Base-by-base conservation (phyloP, 306 rosid species). In the Begonia fuchsioides region DNA sequence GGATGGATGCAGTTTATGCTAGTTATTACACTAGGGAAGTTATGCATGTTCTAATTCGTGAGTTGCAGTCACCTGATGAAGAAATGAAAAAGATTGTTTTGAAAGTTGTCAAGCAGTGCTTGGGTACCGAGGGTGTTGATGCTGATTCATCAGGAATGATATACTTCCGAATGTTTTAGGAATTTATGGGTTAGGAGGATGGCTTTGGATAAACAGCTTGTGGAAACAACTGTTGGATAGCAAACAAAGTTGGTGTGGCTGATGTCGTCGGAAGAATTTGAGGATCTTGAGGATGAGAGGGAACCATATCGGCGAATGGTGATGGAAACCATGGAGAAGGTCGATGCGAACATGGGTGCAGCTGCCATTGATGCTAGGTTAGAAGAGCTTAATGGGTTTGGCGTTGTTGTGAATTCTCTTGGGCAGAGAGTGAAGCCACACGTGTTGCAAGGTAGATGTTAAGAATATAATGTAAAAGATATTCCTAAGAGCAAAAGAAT, bases 271-370 rank as follows among this genome's bases (percentile, higher is more conserved):
- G 94, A 14, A 71, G 96, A 62, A 74, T 88, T 44, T 41, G 93
- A 83, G 71, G 96, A 88, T 73, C 94, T 88, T 51, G 83, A 88
- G 68, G 96, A 88, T 68, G 96, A 88, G 74, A 88, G 96, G 68
- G 96, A 88, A 52, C 96, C 96, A 11, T 88, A 88, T 43, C 73
- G 96, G 70, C 66, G 96, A 63, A 88, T 88, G 96, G 96, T 88
- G 52, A 88, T 88, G 96, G 96, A 88, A 61, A 83, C 96, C 13
- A 88, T 88, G 46, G 96, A 88, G 70, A 88, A 88, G 79, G 96
- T 88, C 51, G 96, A 83, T 40, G 78, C 87, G 9, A 88, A 88
- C 68, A 56, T 88, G 75, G 96, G 96, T 47, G 76, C 96, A 38
- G 68, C 94, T 17, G 94, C 80, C 63, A 88, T 88, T 26, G 94